Evolutionary conservation across 1,284 basidiomycete genomes (phyloP).

Genomic region (Ceratobasidium sp.): DNA sequence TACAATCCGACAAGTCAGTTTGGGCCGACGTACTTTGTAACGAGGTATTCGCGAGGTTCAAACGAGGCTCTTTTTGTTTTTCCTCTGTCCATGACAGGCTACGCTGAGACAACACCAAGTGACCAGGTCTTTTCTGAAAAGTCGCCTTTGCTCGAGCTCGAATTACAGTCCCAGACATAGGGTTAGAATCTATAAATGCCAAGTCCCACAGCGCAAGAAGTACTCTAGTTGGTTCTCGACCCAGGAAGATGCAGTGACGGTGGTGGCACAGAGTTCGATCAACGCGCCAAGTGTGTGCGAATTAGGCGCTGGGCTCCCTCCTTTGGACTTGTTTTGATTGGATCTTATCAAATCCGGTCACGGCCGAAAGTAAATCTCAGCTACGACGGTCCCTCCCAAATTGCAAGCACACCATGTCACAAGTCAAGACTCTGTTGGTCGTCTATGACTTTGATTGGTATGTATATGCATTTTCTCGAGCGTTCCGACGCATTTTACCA

Average conservation of each 20-base stretch:
- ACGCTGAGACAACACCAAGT: constrained; percentile 36
- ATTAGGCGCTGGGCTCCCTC: constrained; percentile 16
- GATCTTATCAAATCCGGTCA: background rate
- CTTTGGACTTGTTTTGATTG: constrained; percentile 31
- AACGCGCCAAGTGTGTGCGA: constrained; percentile 14
- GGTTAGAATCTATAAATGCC: background rate
- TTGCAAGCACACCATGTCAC: constrained; percentile 37
- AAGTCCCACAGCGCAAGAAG: constrained; percentile 4
- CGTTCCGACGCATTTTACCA: background rate
- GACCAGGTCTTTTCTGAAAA: constrained; percentile 40
- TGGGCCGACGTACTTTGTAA: constrained; percentile 27
- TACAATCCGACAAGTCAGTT: background rate
- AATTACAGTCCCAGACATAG: constrained; percentile 35
- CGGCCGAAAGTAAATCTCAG: background rate
- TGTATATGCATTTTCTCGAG: constrained; percentile 50
- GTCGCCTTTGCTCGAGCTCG: constrained; percentile 37
- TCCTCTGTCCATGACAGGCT: constrained; percentile 43
- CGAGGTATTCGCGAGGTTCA: constrained; percentile 32
- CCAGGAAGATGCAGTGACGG: background rate
- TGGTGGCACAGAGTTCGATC: constrained; percentile 31
- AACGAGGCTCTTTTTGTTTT: constrained; percentile 43
- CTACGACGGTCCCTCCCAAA: constrained; percentile 9
- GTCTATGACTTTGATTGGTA: constrained; percentile 99
- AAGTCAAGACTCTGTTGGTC: constrained; percentile 77
- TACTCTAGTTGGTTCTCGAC: background rate